Base-by-base conservation (phyloP, 768 basidiomycete species). In the Xerocomus potaroensis region DNA sequence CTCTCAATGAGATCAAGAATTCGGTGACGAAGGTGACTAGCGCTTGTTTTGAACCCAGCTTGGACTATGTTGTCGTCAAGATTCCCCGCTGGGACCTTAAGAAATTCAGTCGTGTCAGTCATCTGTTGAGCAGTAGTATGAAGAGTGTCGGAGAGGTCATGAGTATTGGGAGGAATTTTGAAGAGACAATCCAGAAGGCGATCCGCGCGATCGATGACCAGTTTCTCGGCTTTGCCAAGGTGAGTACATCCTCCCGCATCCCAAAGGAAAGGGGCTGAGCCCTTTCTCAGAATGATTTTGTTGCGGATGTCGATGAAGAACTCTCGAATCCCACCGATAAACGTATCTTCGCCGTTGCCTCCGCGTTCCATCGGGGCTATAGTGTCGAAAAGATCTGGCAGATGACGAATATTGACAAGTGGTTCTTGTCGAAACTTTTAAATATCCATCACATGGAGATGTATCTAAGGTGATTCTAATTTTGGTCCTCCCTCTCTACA, bases 61-160 rank as follows among this genome's bases (percentile, higher is more conserved):
- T 99, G 72, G 95, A 99, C 67, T 99, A 99, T 64, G 81, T 87
- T 47, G 93, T 98, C 36, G 94, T 98, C 63, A 98, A 99, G 75
- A 96, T 99, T 59, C 95, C 95, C 45, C 87, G 95, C 54, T 99
- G 95, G 95, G 96, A 99, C 69, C 73, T 98, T 62, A 94, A 94
- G 70, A 99, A 99, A 77, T 99, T 99, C 73, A 91, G 60, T 59
- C 83, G 95, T 37, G 95, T 99, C 60, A 93, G 90, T 64, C 80
- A 87, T 48, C 75, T 89, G 32, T 72, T 99, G 40, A 91, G 91
- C 67, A 91, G 87, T 57, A 91, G 89, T 69, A 98, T 99, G 95
- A 98, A 98, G 78, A 92, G 89, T 58, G 95, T 99, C 8, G 95
- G 95, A 22, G 95, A 99, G 69, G 95, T 99, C 47, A 99, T 99